Conservation (phyloP, 306 rosid genomes). For the Crotalaria pallida region DNA sequence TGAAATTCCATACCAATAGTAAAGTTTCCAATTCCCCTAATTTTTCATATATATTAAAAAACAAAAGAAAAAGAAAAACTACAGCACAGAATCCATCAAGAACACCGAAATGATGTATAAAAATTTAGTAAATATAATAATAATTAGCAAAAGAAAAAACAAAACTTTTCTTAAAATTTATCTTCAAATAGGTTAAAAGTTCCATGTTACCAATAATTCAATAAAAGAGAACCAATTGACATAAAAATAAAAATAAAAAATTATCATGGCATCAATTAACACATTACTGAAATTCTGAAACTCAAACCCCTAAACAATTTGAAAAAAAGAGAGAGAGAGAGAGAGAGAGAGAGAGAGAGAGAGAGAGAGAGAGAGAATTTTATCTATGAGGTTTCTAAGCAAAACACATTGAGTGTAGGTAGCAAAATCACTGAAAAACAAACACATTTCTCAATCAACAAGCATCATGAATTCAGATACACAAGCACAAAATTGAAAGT, state of each 20-base stretch:
- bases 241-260: not conserved
- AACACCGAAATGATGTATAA: not conserved
- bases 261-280: not conserved
- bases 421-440: not conserved
- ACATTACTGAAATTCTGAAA: constrained; percentile 17
- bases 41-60: not conserved
- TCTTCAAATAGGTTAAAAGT: not conserved
- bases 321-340: too few species aligned
- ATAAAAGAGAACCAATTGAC: not conserved
- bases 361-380: not conserved
- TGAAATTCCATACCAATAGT: constrained; percentile 1
- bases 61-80: not conserved
- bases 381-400: not conserved
- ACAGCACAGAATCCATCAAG: not conserved
- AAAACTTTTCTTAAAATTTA: not conserved
- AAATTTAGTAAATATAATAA: constrained; percentile 3
- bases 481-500: not conserved
- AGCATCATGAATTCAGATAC: not conserved
- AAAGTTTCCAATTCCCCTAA: not conserved
- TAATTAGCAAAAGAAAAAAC: not conserved
- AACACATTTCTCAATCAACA: not conserved
- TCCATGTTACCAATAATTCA: not conserved
- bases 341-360: not conserved
- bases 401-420: not conserved
- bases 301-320: not conserved